A percentile compares a stretch with the other conserved stretches of the same genome.
Conservation (phyloP, 1,139 yeast genomes). For the Nakaseomyces delphensis region DNA sequence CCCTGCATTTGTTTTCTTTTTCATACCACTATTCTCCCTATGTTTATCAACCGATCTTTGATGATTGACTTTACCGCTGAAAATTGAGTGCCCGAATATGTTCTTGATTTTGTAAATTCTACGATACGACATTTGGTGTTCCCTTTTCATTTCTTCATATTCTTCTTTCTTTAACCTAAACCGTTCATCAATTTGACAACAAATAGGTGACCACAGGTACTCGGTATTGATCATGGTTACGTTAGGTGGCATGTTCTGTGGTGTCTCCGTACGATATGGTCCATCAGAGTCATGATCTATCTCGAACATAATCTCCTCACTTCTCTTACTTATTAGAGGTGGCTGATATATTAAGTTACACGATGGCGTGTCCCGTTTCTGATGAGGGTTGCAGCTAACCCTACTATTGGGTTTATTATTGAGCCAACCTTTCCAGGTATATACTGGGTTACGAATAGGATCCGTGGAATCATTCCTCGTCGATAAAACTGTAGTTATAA, state of each 20-base stretch:
- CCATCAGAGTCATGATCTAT: neutral
- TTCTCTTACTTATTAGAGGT: neutral
- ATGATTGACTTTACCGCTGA: neutral
- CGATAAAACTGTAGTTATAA: neutral
- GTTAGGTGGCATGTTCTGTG: neutral
- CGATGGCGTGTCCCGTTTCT: neutral
- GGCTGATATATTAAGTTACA: neutral
- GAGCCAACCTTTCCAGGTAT: neutral
- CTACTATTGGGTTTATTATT: neutral
- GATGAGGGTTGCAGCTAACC: neutral
- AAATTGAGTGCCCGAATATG: neutral
- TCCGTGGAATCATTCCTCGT: neutral
- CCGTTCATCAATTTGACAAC: neutral
- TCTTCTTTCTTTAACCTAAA: neutral
- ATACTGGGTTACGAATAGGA: neutral
- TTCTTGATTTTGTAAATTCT: neutral
- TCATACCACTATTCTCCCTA: too few relatives aligned
- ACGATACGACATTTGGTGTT: neutral
- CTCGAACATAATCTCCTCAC: conserved; percentile 1
- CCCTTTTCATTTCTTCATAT: neutral
- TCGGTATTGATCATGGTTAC: conserved; percentile 1
- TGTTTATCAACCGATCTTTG: neutral
- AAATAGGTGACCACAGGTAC: conserved; percentile 1
- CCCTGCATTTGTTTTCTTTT: neutral
- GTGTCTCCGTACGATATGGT: neutral